phyloP scores from a whole-genome alignment of 2,329 filamentous ascomycete genomes.

The Neonectria coccinea region DNA sequence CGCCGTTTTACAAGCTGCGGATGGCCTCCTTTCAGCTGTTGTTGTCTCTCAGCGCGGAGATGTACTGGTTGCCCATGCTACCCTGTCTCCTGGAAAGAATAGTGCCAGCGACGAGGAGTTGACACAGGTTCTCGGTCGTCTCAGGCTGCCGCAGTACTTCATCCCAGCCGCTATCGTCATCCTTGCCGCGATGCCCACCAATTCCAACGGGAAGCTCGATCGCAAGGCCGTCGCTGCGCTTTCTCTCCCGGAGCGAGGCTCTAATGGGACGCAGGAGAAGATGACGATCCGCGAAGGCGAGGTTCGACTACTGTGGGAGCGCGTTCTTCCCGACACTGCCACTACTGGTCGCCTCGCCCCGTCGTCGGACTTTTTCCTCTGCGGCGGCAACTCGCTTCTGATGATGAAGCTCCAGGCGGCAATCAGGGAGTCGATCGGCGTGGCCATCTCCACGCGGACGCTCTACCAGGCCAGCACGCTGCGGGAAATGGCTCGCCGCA shows the following conservation, averaged over 20 bases:
- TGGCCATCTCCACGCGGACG: conserved; percentile 40
- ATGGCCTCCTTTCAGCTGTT: conserved; percentile 10
- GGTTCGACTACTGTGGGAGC: conserved; percentile 30
- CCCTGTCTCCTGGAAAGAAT: conserved; percentile 4
- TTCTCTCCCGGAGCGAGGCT: conserved; percentile 20
- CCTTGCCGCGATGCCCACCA: conserved; percentile 44
- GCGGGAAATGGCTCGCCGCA: conserved; percentile 48
- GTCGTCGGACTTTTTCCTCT: conserved; percentile 51
- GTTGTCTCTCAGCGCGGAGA: conserved; percentile 23
- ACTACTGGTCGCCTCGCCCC: conserved; percentile 15
- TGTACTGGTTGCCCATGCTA: conserved; percentile 24
- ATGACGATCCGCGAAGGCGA: conserved; percentile 27
- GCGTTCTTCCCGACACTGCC: conserved; percentile 27
- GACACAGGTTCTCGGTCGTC: conserved; percentile 27
- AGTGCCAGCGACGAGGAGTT: conserved; percentile 27
- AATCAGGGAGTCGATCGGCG: conserved; percentile 47
- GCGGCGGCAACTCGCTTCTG: conserved; percentile 53
- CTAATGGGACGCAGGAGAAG: conserved; percentile 22
- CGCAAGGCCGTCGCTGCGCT: conserved; percentile 36
- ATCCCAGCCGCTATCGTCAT: conserved; percentile 41
- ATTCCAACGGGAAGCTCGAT: conserved; percentile 44
- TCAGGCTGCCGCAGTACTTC: conserved; percentile 46
- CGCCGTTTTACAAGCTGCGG: conserved; percentile 6
- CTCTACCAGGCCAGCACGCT: conserved; percentile 53
- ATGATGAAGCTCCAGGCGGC: conserved; percentile 42